phyloP scores from a whole-genome alignment of 352 stramenopile species.

The Phytophthora crassamura region DNA sequence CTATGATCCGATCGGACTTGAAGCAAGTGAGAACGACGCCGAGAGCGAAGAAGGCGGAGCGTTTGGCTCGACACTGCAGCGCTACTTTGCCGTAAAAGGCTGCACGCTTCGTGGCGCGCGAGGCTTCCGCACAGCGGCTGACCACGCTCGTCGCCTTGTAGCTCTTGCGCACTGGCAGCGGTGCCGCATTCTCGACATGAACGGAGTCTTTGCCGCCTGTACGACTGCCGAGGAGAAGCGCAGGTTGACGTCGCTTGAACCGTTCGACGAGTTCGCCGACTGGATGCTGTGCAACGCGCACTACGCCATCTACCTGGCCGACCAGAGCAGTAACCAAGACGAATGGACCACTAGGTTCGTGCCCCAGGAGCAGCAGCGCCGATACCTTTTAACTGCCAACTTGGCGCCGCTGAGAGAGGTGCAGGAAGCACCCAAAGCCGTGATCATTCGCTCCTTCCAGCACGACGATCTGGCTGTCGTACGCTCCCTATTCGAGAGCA shows the following conservation, averaged over 20 bases:
- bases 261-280: slow-evolving; percentile 77
- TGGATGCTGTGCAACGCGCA: slow-evolving; percentile 72
- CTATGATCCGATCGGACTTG: slow-evolving; percentile 69
- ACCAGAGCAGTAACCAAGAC: slow-evolving; percentile 29
- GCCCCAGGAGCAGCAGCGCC: slow-evolving; percentile 17
- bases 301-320: slow-evolving; percentile 68
- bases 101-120: slow-evolving; percentile 61
- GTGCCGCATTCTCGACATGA: slow-evolving; percentile 71
- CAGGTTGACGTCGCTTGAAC: slow-evolving; percentile 56
- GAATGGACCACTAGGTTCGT: slow-evolving; percentile 39
- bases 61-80: slow-evolving; percentile 60
- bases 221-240: slow-evolving; percentile 49
- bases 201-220: slow-evolving; percentile 53
- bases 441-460: slow-evolving; percentile 64
- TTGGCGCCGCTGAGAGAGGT: neutral
- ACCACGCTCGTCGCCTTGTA: slow-evolving; percentile 52
- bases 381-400: slow-evolving; percentile 31
- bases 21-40: slow-evolving; percentile 16
- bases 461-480: slow-evolving; percentile 46
- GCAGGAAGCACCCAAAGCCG: slow-evolving; percentile 1
- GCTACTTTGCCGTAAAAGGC: slow-evolving; percentile 75
- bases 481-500: slow-evolving; percentile 66
- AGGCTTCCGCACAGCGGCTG: slow-evolving; percentile 41
- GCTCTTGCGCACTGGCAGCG: slow-evolving; percentile 38
- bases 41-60: slow-evolving; percentile 18